A percentile compares a stretch with the other conserved stretches of the same genome.
Conservation (phyloP, 352 stramenopile genomes). For the Phytophthora tubulina region DNA sequence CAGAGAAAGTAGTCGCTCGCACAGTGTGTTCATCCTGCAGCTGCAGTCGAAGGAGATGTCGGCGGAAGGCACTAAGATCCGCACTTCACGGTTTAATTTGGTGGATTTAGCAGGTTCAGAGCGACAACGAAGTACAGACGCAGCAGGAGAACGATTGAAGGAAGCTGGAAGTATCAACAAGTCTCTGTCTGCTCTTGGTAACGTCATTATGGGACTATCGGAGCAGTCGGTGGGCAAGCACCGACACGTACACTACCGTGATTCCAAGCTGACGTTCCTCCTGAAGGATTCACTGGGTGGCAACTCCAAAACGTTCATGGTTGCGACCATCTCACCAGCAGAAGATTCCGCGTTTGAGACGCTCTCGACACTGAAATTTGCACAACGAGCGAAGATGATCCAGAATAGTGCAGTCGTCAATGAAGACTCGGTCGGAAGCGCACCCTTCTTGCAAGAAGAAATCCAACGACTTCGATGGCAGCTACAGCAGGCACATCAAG, state of each 20-base stretch:
- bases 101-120: constrained; percentile 99
- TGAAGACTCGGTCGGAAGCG: constrained; percentile 77
- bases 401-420: constrained; percentile 89
- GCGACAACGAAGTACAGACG: constrained; percentile 96
- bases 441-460: constrained; percentile 77
- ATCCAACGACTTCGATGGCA: constrained; percentile 67
- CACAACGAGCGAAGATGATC: constrained; percentile 86
- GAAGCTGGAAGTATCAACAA: constrained; percentile 98
- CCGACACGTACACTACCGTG: constrained; percentile 86
- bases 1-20: constrained; percentile 82
- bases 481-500: constrained; percentile 60
- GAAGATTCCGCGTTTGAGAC: constrained; percentile 89
- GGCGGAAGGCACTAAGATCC: constrained; percentile 69
- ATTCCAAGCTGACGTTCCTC: constrained; percentile 89
- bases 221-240: constrained; percentile 84
- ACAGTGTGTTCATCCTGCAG: constrained; percentile 89
- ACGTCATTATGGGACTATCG: constrained; percentile 94
- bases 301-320: constrained; percentile 91
- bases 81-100: constrained; percentile 95
- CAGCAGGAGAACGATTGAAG: constrained; percentile 95
- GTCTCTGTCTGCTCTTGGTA: constrained; percentile 95
- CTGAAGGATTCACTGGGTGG: constrained; percentile 87
- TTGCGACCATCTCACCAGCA: constrained; percentile 83
- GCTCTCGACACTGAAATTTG: constrained; percentile 88
- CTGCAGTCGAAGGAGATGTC: constrained; percentile 76